Evolutionary conservation across 257 asterid genomes (phyloP).

Genomic region (Misopates orontium): DNA sequence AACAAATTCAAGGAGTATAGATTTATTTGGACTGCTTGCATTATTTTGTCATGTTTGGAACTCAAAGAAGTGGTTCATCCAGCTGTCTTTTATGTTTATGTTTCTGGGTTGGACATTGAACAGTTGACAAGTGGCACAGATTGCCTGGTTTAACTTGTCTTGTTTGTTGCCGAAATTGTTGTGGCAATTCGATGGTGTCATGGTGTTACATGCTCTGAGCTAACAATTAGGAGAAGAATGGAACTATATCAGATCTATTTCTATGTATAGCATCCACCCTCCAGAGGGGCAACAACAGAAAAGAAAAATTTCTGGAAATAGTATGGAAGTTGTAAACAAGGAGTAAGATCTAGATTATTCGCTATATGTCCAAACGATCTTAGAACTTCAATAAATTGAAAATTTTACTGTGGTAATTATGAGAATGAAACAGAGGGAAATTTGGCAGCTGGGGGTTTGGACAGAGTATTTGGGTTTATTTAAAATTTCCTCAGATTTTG

Average conservation of each 20-base stretch:
- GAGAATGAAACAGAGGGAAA: neutral
- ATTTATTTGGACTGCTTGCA: neutral
- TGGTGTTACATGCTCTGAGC: neutral
- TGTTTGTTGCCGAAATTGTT: neutral
- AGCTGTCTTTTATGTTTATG: constrained; percentile 17
- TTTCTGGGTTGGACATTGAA: neutral
- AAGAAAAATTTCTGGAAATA: neutral
- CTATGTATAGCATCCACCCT: neutral
- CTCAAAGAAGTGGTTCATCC: neutral
- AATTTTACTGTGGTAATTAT: neutral
- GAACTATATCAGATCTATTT: neutral
- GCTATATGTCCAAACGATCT: neutral
- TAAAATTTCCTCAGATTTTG: neutral
- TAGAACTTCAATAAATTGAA: neutral
- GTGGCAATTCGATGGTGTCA: neutral
- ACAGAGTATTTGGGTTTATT: neutral
- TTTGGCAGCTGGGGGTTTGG: neutral
- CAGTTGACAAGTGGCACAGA: neutral
- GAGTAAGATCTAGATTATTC: neutral
- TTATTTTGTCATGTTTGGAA: constrained; percentile 2
- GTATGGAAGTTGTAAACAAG: too few relatives aligned
- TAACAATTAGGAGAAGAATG: neutral
- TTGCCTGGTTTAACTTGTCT: neutral
- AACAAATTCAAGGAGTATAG: neutral
- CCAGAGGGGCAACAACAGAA: neutral